Evolutionary conservation across 2,329 filamentous ascomycete species (phyloP).

Genomic region (Ceratocystis colombiana): DNA sequence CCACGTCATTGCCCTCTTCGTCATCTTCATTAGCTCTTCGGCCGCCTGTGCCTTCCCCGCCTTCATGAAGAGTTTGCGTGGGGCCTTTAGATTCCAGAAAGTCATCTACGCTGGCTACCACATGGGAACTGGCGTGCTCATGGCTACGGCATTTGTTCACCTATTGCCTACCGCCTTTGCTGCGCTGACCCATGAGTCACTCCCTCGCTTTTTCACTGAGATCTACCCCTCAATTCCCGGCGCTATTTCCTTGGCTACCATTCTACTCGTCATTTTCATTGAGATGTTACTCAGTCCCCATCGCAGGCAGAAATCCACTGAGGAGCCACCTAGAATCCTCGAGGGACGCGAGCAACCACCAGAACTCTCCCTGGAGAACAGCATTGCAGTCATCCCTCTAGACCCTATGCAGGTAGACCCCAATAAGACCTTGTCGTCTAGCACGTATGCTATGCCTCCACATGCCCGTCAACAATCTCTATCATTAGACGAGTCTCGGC

Average conservation of each 20-base stretch:
- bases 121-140: constrained; percentile 66
- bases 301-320: constrained; percentile 29
- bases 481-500: no score
- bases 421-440: not conserved
- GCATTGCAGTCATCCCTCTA: not conserved
- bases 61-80: constrained; percentile 40
- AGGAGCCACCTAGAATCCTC: not conserved
- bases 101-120: constrained; percentile 53
- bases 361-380: not conserved
- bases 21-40: constrained; percentile 41
- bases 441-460: not conserved
- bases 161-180: constrained; percentile 56
- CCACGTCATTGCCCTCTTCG: constrained; percentile 48
- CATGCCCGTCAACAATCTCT: no score
- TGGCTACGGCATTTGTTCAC: constrained; percentile 72
- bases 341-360: not conserved
- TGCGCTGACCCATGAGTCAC: constrained; percentile 53
- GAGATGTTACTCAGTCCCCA: constrained; percentile 57
- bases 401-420: not conserved
- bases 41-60: constrained; percentile 46
- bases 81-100: constrained; percentile 43
- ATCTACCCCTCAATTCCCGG: constrained; percentile 70
- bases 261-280: constrained; percentile 67
- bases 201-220: constrained; percentile 64
- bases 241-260: constrained; percentile 66